These are phyloP conservation scores for Saksenaea vasiformis DNA, from an alignment of 371 early-diverging fungal genomes.

Conservation along the genomic window DNA sequence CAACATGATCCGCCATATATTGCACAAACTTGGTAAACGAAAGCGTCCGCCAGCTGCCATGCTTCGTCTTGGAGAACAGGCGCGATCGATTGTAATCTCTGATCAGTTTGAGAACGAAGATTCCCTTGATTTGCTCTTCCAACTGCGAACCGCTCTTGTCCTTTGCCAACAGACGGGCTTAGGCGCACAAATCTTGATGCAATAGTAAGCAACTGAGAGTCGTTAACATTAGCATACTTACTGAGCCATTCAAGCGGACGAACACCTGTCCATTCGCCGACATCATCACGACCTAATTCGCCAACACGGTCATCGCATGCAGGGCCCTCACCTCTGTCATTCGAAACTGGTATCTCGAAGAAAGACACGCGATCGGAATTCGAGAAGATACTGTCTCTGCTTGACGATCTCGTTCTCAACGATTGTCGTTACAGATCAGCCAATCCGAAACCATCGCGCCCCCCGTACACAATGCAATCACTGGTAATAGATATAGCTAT, in stretches of 20 bases:
- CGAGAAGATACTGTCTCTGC: slow-evolving; percentile 36
- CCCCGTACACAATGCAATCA: slow-evolving; percentile 56
- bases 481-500: slow-evolving; percentile 55
- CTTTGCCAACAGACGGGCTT: slow-evolving; percentile 31
- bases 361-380: slow-evolving; percentile 28
- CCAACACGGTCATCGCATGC: slow-evolving; percentile 21
- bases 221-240: neutral
- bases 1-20: slow-evolving; percentile 44
- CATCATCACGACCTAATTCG: slow-evolving; percentile 40
- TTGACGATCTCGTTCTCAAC: slow-evolving; percentile 56
- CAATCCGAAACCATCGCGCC: slow-evolving; percentile 58
- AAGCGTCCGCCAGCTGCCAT: slow-evolving; percentile 41
- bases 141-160: slow-evolving; percentile 42
- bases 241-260: slow-evolving; percentile 18
- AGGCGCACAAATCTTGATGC: slow-evolving; percentile 28
- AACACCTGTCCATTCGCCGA: slow-evolving; percentile 31
- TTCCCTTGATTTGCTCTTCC: slow-evolving; percentile 38
- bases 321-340: neutral
- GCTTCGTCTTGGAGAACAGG: slow-evolving; percentile 25
- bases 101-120: slow-evolving; percentile 49
- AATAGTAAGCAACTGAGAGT: slow-evolving; percentile 22
- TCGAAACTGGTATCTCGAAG: neutral
- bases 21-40: slow-evolving; percentile 40
- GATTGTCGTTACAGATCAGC: slow-evolving; percentile 57
- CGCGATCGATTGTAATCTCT: slow-evolving; percentile 11